Conservation (phyloP, 2,329 filamentous ascomycete genomes). For the Coniochaeta hoffmannii region DNA sequence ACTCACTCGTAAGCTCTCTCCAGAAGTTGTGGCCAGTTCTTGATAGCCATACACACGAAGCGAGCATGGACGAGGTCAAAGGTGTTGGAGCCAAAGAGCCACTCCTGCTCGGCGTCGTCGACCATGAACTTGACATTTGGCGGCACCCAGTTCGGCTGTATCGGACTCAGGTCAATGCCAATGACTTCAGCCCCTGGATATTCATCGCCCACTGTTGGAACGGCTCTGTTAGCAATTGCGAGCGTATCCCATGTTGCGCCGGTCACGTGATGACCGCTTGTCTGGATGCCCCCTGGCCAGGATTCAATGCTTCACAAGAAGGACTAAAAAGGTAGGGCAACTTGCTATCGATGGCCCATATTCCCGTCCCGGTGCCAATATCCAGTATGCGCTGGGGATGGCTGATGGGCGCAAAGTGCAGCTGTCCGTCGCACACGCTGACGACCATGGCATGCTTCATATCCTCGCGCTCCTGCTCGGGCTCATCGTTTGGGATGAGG, state of each 20-base stretch:
- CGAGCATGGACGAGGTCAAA: conserved; percentile 23
- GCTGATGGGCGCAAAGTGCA: conserved; percentile 34
- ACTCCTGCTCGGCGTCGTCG: conserved; percentile 25
- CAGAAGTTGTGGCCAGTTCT: conserved; percentile 41
- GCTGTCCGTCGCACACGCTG: conserved; percentile 24
- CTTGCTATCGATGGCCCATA: conserved; percentile 8
- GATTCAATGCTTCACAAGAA: not conserved
- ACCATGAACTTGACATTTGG: conserved; percentile 31
- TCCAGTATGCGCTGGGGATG: conserved; percentile 28
- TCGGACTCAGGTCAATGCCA: conserved; percentile 31
- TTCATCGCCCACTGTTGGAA: conserved; percentile 5
- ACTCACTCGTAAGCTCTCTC: conserved; percentile 23
- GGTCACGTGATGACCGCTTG: no score
- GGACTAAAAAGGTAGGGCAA: not conserved
- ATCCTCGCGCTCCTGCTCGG: conserved; percentile 35
- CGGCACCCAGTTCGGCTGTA: conserved; percentile 31
- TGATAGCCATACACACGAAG: conserved; percentile 30
- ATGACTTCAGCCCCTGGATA: not conserved
- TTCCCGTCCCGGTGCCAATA: conserved; percentile 29
- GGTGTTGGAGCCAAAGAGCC: conserved; percentile 16
- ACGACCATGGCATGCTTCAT: conserved; percentile 33
- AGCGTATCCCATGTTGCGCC: no score
- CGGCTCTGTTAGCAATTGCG: conserved; percentile 1
- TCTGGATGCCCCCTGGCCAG: no score
- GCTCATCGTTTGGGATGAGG: conserved; percentile 31